Evolutionary conservation across 495 filamentous ascomycete genomes (phyloP).

Genomic region (Aspergillus wentii): DNA sequence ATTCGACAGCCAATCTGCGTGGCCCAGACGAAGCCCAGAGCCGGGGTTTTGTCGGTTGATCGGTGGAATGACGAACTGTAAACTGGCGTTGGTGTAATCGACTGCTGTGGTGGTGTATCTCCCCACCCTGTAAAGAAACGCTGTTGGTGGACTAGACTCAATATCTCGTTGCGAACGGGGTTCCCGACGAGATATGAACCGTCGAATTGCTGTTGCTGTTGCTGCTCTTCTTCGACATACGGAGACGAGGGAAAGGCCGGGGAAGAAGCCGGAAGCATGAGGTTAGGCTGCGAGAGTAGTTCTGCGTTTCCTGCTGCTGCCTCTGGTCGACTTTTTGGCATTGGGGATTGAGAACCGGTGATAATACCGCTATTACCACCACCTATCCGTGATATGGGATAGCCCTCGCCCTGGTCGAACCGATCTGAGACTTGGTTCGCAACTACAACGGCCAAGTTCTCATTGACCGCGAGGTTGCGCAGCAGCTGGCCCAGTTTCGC

Average conservation of each 20-base stretch:
- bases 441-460: conserved; percentile 80
- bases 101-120: conserved; percentile 21
- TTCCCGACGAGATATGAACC: conserved; percentile 36
- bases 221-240: conserved; percentile 28
- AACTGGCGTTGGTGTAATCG: not conserved
- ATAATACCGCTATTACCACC: conserved; percentile 6
- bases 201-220: conserved; percentile 23
- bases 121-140: conserved; percentile 95
- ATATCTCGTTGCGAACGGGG: conserved; percentile 38
- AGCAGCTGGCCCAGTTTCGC: conserved; percentile 71
- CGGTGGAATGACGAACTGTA: conserved; percentile 4
- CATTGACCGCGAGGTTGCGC: conserved; percentile 63
- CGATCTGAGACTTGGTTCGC: conserved; percentile 96
- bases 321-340: conserved; percentile 11
- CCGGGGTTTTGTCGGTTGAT: conserved; percentile 66
- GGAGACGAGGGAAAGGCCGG: conserved; percentile 25
- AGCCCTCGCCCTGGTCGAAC: conserved; percentile 44
- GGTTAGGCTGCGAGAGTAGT: conserved; percentile 10
- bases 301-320: conserved; percentile 12
- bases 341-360: conserved; percentile 13
- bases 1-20: conserved; percentile 81
- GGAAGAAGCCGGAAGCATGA: conserved; percentile 21
- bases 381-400: conserved; percentile 4
- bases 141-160: conserved; percentile 83
- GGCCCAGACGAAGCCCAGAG: conserved; percentile 83